These are phyloP conservation scores for Diaporthe destruens DNA, from an alignment of 2,329 filamentous ascomycete species.

Conservation along the genomic window DNA sequence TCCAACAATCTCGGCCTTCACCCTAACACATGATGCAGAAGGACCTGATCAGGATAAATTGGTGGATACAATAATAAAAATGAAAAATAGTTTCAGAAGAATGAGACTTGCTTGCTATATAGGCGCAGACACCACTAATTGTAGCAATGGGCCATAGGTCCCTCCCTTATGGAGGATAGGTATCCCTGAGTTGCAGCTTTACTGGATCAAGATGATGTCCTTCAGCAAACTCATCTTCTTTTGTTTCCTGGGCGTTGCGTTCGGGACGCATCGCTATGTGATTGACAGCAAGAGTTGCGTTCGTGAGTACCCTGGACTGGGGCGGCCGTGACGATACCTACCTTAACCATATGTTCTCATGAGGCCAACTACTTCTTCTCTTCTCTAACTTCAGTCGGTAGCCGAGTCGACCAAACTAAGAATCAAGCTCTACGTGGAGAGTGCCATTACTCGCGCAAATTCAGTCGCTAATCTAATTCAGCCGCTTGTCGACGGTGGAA, in stretches of 20 bases:
- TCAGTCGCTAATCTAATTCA: background rate
- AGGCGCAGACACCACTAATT: conserved; percentile 15
- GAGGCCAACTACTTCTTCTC: background rate
- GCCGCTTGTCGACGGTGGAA: conserved; percentile 7
- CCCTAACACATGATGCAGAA: conserved; percentile 9
- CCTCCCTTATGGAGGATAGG: conserved; percentile 1
- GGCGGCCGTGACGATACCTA: conserved; percentile 5
- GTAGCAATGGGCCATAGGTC: conserved; percentile 13
- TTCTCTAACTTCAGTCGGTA: conserved; percentile 14
- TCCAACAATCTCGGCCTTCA: conserved; percentile 13
- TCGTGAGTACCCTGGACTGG: conserved; percentile 13
- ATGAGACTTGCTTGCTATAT: conserved; percentile 8
- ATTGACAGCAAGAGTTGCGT: conserved; percentile 14
- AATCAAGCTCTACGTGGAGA: background rate
- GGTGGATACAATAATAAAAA: background rate
- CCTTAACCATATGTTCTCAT: conserved; percentile 3
- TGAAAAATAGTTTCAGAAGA: conserved; percentile 3
- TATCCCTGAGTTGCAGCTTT: conserved; percentile 7
- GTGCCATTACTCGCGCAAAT: conserved; percentile 14
- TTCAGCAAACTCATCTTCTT: conserved; percentile 12
- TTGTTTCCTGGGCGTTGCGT: conserved; percentile 7
- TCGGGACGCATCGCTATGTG: conserved; percentile 10
- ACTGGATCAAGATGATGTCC: conserved; percentile 12
- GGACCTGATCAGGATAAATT: background rate
- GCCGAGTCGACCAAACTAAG: background rate